These are phyloP conservation scores for Colletotrichum tabaci DNA, from an alignment of 2,329 filamentous ascomycete species.

Conservation along the genomic window DNA sequence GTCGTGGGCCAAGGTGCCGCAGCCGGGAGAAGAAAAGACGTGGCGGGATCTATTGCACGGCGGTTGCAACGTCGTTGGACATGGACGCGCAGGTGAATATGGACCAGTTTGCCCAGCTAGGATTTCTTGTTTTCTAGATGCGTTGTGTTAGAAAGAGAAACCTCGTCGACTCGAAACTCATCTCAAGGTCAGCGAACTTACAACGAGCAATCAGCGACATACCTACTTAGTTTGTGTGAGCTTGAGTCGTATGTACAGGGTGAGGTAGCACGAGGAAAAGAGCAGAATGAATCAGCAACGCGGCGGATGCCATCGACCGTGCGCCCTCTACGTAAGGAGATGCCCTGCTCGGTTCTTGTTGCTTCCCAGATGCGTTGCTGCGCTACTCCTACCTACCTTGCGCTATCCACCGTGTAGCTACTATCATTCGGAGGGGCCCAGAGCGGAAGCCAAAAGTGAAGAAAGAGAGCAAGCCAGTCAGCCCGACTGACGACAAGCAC, in stretches of 20 bases:
- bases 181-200: background rate
- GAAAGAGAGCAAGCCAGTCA: background rate
- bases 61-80: background rate
- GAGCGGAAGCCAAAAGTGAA: background rate
- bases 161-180: background rate
- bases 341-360: slow-evolving; percentile 10
- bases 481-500: background rate
- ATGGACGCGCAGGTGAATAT: background rate
- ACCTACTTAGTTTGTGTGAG: background rate
- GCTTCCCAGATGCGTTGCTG: slow-evolving; percentile 1
- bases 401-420: background rate
- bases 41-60: background rate
- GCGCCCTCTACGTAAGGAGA: slow-evolving; percentile 33
- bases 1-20: background rate
- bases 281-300: background rate
- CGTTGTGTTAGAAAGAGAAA: background rate
- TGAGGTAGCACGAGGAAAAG: background rate
- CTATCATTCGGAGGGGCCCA: background rate
- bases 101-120: background rate
- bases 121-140: background rate
- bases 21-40: background rate
- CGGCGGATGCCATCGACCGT: background rate
- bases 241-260: background rate
- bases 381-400: slow-evolving; percentile 19
- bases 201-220: too few relatives aligned